Evolutionary conservation across 2,329 filamentous ascomycete genomes (phyloP).

Genomic region (Aspergillus candidus): DNA sequence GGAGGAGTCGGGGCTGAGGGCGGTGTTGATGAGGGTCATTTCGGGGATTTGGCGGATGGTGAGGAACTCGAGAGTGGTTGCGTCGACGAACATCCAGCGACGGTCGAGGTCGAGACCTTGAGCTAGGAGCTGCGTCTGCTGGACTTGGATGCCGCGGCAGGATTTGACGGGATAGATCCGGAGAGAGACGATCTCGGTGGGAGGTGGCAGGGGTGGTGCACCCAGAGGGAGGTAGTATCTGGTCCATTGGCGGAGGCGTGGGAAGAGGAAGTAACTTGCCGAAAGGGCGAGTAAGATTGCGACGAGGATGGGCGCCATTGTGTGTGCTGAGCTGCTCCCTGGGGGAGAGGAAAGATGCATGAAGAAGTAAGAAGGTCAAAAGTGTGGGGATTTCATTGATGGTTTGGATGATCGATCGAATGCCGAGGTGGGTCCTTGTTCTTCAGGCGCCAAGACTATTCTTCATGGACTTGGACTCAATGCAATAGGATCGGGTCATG

Average conservation of each 20-base stretch:
- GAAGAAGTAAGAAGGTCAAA: no score
- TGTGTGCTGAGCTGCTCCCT: no score
- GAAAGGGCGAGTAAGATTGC: no score
- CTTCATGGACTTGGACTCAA: no score
- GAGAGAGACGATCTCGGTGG: constrained; percentile 35
- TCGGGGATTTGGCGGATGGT: constrained; percentile 56
- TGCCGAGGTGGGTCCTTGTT: no score
- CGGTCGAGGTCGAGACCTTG: constrained; percentile 58
- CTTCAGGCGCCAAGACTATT: no score
- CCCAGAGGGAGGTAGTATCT: constrained; percentile 11
- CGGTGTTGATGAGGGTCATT: constrained; percentile 59
- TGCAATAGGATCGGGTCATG: no score
- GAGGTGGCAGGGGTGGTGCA: constrained; percentile 10
- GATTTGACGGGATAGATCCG: constrained; percentile 62
- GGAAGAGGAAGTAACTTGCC: constrained; percentile 6
- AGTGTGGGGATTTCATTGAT: no score
- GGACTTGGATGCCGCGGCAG: constrained; percentile 55
- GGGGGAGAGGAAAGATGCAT: no score
- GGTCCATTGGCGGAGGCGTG: constrained; percentile 6
- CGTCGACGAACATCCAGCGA: constrained; percentile 61
- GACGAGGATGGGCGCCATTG: no score
- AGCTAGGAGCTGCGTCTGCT: constrained; percentile 46
- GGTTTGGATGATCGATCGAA: no score
- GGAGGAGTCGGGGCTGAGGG: constrained; percentile 40
- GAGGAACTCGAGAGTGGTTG: constrained; percentile 50